Percentiles rank a stretch among this genome's conserved stretches.
These are phyloP conservation scores for Babesia bigemina DNA, from an alignment of 169 alveolate species.

Conservation along the genomic window DNA sequence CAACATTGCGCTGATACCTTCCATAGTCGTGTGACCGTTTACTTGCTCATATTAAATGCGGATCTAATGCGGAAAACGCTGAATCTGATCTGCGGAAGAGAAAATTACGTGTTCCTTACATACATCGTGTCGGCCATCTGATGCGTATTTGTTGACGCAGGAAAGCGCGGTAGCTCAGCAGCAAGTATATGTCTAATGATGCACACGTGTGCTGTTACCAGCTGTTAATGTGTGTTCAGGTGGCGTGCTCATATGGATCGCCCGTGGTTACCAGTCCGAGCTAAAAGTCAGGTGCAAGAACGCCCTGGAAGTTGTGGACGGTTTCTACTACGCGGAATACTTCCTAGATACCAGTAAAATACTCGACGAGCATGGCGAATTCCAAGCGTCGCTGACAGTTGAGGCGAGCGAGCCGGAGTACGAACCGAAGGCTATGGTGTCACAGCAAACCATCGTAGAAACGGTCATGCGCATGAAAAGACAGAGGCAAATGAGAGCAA, in stretches of 20 bases:
- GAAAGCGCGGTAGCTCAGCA: too few relatives aligned
- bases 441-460: slow-evolving; percentile 18
- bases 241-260: slow-evolving; percentile 60
- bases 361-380: slow-evolving; percentile 25
- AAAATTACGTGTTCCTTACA: too few relatives aligned
- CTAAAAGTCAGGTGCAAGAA: slow-evolving; percentile 45
- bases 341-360: slow-evolving; percentile 55
- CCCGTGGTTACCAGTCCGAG: slow-evolving; percentile 30
- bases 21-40: too few relatives aligned
- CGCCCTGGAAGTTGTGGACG: slow-evolving; percentile 61
- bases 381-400: not conserved
- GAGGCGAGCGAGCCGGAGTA: slow-evolving; percentile 1
- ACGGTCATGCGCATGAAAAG: slow-evolving; percentile 18
- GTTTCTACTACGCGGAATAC: slow-evolving; percentile 64
- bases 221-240: slow-evolving; percentile 18
- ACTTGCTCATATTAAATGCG: too few relatives aligned
- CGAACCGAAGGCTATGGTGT: slow-evolving; percentile 18
- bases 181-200: not conserved
- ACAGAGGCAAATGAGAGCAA: not conserved
- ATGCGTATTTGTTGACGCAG: too few relatives aligned
- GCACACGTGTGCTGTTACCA: not conserved
- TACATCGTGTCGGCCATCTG: too few relatives aligned
- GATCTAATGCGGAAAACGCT: too few relatives aligned
- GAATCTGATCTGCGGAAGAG: too few relatives aligned
- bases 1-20: too few relatives aligned